Conservation (phyloP, 345 rosid species). For the Nephelium lappaceum region DNA sequence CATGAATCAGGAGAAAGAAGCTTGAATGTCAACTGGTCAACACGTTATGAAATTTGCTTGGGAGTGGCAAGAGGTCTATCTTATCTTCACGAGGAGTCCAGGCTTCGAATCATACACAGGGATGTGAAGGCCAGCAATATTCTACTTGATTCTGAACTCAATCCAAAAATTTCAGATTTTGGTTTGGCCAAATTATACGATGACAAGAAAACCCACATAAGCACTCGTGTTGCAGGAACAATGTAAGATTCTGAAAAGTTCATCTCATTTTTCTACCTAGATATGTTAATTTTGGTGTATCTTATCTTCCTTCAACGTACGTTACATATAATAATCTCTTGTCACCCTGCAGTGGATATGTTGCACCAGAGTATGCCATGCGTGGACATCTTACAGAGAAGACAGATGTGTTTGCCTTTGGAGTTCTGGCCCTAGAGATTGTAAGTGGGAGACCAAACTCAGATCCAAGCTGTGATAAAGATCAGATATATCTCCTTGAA, state of each 20-base stretch:
- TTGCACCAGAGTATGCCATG: conserved; percentile 53
- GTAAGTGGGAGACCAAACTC: conserved; percentile 34
- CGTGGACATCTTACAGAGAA: conserved; percentile 43
- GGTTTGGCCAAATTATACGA: conserved; percentile 62
- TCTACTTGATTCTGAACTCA: conserved; percentile 48
- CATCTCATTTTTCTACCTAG: conserved; percentile 31
- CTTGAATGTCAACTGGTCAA: conserved; percentile 42
- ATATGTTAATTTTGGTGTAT: conserved; percentile 12
- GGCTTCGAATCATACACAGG: conserved; percentile 52
- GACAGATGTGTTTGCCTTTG: conserved; percentile 36
- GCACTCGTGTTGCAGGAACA: conserved; percentile 63
- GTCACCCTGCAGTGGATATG: conserved; percentile 9
- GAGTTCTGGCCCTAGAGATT: conserved; percentile 8
- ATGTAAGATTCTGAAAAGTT: conserved; percentile 33
- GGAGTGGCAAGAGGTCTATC: conserved; percentile 54
- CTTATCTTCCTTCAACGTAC: background rate
- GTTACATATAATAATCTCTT: background rate
- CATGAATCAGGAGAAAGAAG: conserved; percentile 37
- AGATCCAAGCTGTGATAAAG: conserved; percentile 45
- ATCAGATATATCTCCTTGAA: conserved; percentile 29
- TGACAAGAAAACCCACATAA: conserved; percentile 56
- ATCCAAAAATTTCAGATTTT: conserved; percentile 62
- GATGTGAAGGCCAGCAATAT: conserved; percentile 57
- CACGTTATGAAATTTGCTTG: conserved; percentile 45
- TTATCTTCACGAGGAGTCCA: conserved; percentile 60